These are phyloP conservation scores for Wallacemonas sp. DNA, from an alignment of 208 protist genomes.

Conservation along the genomic window DNA sequence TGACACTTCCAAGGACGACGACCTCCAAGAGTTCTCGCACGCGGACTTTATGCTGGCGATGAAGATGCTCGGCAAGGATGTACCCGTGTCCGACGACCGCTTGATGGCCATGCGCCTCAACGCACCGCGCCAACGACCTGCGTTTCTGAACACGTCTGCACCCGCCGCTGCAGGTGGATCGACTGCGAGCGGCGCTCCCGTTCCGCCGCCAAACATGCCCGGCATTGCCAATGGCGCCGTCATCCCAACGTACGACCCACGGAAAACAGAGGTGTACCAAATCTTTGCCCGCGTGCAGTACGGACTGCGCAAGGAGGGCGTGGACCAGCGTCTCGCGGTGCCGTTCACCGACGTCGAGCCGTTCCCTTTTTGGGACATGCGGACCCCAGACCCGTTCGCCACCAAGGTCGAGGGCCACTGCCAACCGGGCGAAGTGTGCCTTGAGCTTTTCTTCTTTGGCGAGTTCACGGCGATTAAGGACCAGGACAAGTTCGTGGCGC, in stretches of 20 bases:
- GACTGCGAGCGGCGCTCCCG: background rate
- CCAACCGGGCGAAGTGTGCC: conserved; percentile 52
- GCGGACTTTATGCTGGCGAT: conserved; percentile 76
- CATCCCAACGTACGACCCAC: conserved; percentile 36
- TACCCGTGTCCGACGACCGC: conserved; percentile 64
- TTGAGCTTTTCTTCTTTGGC: conserved; percentile 84
- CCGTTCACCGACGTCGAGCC: conserved; percentile 56
- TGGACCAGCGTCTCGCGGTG: conserved; percentile 52
- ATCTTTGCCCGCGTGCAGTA: conserved; percentile 49
- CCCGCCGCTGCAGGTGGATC: background rate
- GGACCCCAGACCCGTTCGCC: conserved; percentile 33
- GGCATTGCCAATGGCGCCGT: conserved; percentile 11
- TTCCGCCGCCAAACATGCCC: conserved; percentile 38
- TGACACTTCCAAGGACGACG: conserved; percentile 56
- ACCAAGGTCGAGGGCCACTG: conserved; percentile 22
- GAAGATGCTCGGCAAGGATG: conserved; percentile 72
- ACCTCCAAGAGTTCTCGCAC: conserved; percentile 76
- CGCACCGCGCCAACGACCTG: conserved; percentile 59
- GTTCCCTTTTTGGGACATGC: conserved; percentile 76
- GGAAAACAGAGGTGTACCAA: conserved; percentile 42
- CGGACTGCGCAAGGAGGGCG: conserved; percentile 51
- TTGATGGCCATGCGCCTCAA: conserved; percentile 52
- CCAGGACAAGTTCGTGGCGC: conserved; percentile 29
- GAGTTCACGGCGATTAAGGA: conserved; percentile 58
- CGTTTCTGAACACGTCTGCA: conserved; percentile 43